Conservation (phyloP, 148 eudicot species). For the Vaccinium vitisidaea region DNA sequence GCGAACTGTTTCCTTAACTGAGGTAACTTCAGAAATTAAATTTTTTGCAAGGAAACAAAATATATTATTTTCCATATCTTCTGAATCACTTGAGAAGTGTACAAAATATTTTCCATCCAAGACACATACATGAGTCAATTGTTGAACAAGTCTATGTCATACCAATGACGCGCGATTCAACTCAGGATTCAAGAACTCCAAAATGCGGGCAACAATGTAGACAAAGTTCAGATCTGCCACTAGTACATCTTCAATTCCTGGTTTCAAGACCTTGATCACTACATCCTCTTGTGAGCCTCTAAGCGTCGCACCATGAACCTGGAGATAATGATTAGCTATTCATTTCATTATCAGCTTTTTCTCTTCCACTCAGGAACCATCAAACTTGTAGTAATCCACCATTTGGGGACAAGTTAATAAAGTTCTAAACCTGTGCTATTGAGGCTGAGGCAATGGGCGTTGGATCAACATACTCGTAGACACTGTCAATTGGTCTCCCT, state of each 20-base stretch:
- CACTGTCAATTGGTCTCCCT: conserved; percentile 76
- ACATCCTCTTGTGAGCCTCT: conserved; percentile 85
- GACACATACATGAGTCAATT: background rate
- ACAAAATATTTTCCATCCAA: background rate
- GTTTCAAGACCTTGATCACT: conserved; percentile 94
- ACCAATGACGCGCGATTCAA: conserved; percentile 92
- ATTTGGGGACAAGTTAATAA: background rate
- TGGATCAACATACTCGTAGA: conserved; percentile 91
- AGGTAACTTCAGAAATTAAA: conserved; percentile 6
- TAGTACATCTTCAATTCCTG: conserved; percentile 89
- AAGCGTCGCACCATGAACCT: conserved; percentile 96
- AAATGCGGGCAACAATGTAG: conserved; percentile 81
- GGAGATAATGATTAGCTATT: conserved; percentile 21
- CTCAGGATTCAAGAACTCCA: conserved; percentile 92
- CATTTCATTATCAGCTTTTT: conserved; percentile 16
- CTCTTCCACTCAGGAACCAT: conserved; percentile 13
- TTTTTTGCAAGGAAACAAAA: background rate
- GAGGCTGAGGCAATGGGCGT: conserved; percentile 97
- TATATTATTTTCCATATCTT: background rate
- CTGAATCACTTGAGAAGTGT: background rate
- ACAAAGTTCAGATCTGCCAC: conserved; percentile 96
- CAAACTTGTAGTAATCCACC: conserved; percentile 1
- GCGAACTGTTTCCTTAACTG: background rate
- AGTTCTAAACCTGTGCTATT: conserved; percentile 77
- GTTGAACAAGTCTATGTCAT: conserved; percentile 14